Evolutionary conservation across 2,329 filamentous ascomycete genomes (phyloP), one percentile per base, ranked within the genome.

Genomic region (Anisogramma anomala): DNA sequence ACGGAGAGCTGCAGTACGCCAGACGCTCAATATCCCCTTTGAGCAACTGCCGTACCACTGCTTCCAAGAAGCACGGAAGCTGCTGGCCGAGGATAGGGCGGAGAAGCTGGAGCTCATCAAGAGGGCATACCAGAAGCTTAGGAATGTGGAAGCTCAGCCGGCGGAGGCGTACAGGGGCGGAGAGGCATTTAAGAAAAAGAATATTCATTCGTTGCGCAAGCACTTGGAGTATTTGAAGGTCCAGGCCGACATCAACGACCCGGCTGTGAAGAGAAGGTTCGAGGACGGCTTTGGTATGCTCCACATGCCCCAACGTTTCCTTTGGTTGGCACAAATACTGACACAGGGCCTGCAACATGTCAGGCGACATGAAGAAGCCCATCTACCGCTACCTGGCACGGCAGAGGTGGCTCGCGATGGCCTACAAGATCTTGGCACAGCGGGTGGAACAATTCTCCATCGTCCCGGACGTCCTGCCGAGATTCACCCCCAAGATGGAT

Each of bases 21-120:
- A 66, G 53, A 73, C 66, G 27, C 64, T 71, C 48, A 73, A 81
- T 53, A 66, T 94, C 36, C 86, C 88, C 19, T 95, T 98, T 58
- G 86, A 94, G 67, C 83, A 89, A 58, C 68, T 98, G 51, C 91
- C 91, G 14, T 98, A 93, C 66, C 89, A 96, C 71, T 91, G 85
- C 63, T 98, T 96, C 67, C 91, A 98, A 64, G 88, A 95, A 66
- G 91, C 91, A 30, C 77, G 88, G 48, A 84, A 86, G 58, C 64
- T 96, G 36, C 68, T 98, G 42, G 71, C 78, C 39, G 76, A 75
- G 41, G 91, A 98, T 59, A 77, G 89, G 30, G 68, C 79, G 50
- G 75, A 89, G 63, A 96, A 94, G 67, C 54, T 96, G 37, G 66
- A 71, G 46, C 68, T 79, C 54, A 89, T 98, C 43, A 65, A 74